Base-by-base conservation (phyloP, 78 protist genomes). In the Dictyostelium brefeldianum region DNA sequence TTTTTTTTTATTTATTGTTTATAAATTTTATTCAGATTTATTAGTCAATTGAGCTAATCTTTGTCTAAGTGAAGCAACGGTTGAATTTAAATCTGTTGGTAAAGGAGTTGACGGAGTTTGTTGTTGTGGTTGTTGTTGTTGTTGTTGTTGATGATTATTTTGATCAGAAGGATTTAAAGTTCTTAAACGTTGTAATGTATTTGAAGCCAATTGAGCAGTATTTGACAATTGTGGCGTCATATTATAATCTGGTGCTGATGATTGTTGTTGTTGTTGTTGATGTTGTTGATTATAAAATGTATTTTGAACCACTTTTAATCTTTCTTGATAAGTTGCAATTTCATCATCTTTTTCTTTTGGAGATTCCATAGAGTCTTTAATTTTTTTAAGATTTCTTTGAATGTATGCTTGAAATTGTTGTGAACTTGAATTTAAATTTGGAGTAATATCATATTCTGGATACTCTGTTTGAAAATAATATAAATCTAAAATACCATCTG, bases 31-130 rank as follows among this genome's bases (percentile, higher is more conserved):
- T n/a, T 80, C 87, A 22, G 62, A 80, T 80, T 80, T 80, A 22
- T 25, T 47, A 9, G 90, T 74, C 48, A 75, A 81, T 65, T 87
- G 78, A 20, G 93, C 93, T 27, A 87, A 77, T 59, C 84, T 56
- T 87, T 87, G 93, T 78, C 79, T 50, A 27, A 87, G 51, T 48
- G 83, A 77, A 14, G 83, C 93, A 18, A 87, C 79, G 31, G 93
- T 87, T 65, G 93, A 36, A 64, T 20, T 48, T 48, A 87, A 29
- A 65, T 87, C 93, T 14, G 46, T n/a, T 20, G 83, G 29, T 6
- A 74, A 59, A 20, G 65, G 9, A 29, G 62, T 57, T 11, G 62
- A 25, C 8, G 75, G 64, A 0, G 78, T 50, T 11, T 56, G 6
- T 17, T 22, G 9, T 18, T 9, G 9, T 59, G 41, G 41, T 17